phyloP scores from a whole-genome alignment of 2,329 filamentous ascomycete species.

The Ophiosphaerella korrae region DNA sequence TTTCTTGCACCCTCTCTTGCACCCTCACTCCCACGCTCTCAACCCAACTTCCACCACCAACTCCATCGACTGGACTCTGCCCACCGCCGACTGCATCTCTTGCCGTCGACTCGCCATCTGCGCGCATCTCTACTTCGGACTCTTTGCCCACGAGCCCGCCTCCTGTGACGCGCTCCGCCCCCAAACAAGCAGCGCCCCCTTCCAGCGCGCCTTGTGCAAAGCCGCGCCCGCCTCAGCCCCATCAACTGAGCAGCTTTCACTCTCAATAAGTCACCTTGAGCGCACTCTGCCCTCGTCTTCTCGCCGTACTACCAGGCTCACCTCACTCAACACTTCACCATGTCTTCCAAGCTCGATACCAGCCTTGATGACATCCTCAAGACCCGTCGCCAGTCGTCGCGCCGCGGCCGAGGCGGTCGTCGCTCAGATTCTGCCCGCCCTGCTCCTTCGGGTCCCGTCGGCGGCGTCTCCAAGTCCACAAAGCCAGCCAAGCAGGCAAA shows the following conservation, averaged over 20 bases:
- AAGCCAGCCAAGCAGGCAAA: conserved; percentile 63
- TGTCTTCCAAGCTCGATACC: conserved; percentile 83
- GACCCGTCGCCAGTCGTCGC: conserved; percentile 64
- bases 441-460: conserved; percentile 71
- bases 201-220: conserved; percentile 3
- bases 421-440: conserved; percentile 55
- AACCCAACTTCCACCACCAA: conserved; percentile 1
- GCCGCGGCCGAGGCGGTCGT: conserved; percentile 55
- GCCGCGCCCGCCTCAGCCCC: conserved; percentile 11
- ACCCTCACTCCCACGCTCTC: background rate
- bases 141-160: conserved; percentile 12
- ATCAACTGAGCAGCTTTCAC: conserved; percentile 12
- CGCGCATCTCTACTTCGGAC: conserved; percentile 16
- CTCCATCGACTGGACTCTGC: background rate
- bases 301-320: conserved; percentile 16
- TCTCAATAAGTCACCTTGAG: conserved; percentile 16
- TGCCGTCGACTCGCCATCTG: conserved; percentile 17
- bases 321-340: conserved; percentile 22
- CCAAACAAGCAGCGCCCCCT: conserved; percentile 23
- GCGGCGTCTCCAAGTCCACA: conserved; percentile 82
- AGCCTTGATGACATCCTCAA: conserved; percentile 97
- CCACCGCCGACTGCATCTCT: background rate
- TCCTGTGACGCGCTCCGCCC: conserved; percentile 25
- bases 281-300: conserved; percentile 17
- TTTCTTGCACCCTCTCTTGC: background rate